These are phyloP conservation scores for Trichophyton benhamiae DNA, from an alignment of 2,329 filamentous ascomycete species.

Conservation along the genomic window DNA sequence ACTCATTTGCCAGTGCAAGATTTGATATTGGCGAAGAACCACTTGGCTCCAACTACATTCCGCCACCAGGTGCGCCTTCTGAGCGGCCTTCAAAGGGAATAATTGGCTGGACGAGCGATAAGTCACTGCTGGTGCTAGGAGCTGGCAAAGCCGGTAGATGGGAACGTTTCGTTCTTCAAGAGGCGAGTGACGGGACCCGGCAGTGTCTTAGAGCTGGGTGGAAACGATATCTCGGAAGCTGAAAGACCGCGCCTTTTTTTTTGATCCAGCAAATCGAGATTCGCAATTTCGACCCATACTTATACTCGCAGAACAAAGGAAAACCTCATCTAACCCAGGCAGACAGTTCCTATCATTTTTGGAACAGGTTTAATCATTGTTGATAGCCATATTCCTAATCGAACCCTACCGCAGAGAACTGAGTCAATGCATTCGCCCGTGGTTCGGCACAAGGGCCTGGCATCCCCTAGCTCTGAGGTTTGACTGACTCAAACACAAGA, in stretches of 20 bases:
- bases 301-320: not conserved
- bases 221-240: constrained; percentile 58
- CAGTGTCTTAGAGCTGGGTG: constrained; percentile 61
- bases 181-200: constrained; percentile 55
- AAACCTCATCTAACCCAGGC: not conserved
- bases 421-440: not conserved
- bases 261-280: not conserved
- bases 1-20: constrained; percentile 67
- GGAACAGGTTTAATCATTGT: not conserved
- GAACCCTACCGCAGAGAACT: not conserved
- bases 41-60: constrained; percentile 29
- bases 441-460: not conserved
- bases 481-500: not conserved
- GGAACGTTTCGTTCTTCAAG: constrained; percentile 71
- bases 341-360: not conserved
- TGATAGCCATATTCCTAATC: not conserved
- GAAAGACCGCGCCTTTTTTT: constrained; percentile 6
- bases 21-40: constrained; percentile 75
- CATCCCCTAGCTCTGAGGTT: not conserved
- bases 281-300: not conserved
- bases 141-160: constrained; percentile 70
- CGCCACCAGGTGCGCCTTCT: constrained; percentile 41
- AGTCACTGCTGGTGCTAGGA: constrained; percentile 62
- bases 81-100: constrained; percentile 64
- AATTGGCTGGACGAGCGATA: constrained; percentile 70